Evolutionary conservation across 495 filamentous ascomycete species (phyloP), one percentile per base, ranked within the genome.

Genomic region (Tuber indicum): DNA sequence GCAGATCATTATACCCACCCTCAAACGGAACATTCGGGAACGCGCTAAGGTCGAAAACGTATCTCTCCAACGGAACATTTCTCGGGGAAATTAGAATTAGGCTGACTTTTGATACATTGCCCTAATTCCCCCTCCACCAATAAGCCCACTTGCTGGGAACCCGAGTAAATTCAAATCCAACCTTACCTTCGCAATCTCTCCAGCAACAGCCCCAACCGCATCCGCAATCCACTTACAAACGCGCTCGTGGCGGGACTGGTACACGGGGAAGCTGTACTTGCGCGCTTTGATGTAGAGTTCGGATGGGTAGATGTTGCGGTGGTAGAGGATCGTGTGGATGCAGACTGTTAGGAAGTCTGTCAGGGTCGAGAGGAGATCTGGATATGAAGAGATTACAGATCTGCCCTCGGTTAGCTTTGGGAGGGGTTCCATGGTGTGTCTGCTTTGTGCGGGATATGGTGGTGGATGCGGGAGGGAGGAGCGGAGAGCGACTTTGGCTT

Each of bases 301-400:
- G 73, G 86, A 85, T 0, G 95, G 94, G 84, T 99, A 99, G 84
- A 98, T 90, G 77, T 85, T 84, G 76, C 96, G 92, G 78, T 94
- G 90, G 86, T 93, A 96, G 78, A 99, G 90, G 83, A 98, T 93
- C 81, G 95, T 96, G 87, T 99, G 96, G 83, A 95, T 92, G 79
- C 92, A 91, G 66, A 96, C 91, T 75, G 90, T 93, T 70, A 99
- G 91, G 86, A 98, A 98, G 84, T 90, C 87, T 79, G 87, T 86
- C 84, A 94, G 91, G 45, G 89, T 87, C 47, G 85, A 83, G 41
- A 91, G 85, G 77, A 91, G 87, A 32, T 62, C 74, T 26, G 71
- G 62, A 71, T 79, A 80, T 16, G 78, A 79, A 45, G 77, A 36
- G n/a, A 66, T 26, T 66, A 66, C 26, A 26, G 58, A 66, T 66